These are phyloP conservation scores for Rhazya stricta DNA, from an alignment of 257 asterid genomes.

Conservation along the genomic window DNA sequence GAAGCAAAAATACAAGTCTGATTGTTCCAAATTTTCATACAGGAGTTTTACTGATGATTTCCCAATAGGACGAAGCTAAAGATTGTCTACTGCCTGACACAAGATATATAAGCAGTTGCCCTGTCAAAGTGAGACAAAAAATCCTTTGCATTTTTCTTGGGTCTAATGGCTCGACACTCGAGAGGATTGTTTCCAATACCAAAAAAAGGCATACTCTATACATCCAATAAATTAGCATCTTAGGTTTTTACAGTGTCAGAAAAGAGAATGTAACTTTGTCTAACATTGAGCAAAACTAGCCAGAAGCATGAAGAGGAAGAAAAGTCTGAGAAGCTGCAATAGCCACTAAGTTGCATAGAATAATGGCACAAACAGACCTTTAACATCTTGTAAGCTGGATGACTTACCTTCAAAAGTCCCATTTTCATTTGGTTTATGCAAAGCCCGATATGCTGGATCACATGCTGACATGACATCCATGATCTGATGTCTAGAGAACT, in stretches of 20 bases:
- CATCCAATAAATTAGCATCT: background rate
- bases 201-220: background rate
- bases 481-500: slow-evolving; percentile 92
- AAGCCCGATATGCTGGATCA: slow-evolving; percentile 91
- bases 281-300: background rate
- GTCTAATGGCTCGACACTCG: background rate
- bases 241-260: background rate
- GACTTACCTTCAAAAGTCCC: slow-evolving; percentile 65
- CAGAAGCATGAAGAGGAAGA: background rate
- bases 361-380: background rate
- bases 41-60: background rate
- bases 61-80: background rate
- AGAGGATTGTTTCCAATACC: background rate
- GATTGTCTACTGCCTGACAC: background rate
- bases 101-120: background rate
- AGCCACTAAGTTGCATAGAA: background rate
- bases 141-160: background rate
- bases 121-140: background rate
- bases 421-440: slow-evolving; percentile 71
- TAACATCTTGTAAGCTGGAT: slow-evolving; percentile 15
- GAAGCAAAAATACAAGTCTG: background rate
- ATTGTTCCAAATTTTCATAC: background rate
- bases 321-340: background rate
- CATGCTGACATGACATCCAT: slow-evolving; percentile 77
- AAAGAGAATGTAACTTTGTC: background rate